These are phyloP conservation scores for Fusarium xyrophilum DNA, from an alignment of 2,329 filamentous ascomycete species.

Conservation along the genomic window DNA sequence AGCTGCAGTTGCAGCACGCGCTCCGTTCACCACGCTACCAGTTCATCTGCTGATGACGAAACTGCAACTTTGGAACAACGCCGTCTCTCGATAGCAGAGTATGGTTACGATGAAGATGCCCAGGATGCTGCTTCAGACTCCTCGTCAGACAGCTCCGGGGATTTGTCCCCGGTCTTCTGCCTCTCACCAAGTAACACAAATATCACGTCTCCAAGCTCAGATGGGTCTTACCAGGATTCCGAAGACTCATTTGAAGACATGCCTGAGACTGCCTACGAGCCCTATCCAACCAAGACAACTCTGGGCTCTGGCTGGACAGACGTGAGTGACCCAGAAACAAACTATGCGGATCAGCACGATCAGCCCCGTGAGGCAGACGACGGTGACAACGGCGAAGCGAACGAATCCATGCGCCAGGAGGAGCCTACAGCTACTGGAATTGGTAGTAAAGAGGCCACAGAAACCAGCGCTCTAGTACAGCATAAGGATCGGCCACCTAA, in stretches of 20 bases:
- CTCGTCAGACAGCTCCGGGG: neutral
- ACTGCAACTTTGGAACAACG: too few species aligned
- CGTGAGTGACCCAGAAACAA: neutral
- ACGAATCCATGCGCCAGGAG: neutral
- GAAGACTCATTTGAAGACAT: neutral
- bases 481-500: neutral
- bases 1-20: neutral
- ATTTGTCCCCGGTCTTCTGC: neutral
- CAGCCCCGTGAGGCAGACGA: neutral
- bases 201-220: neutral
- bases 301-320: neutral
- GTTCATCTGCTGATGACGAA: neutral
- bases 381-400: neutral
- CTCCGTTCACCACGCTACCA: neutral
- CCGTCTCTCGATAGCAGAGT: fast-evolving
- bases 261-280: neutral
- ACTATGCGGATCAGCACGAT: too few species aligned
- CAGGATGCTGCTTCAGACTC: neutral
- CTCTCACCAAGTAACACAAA: neutral
- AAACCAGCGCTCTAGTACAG: neutral
- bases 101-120: too few species aligned
- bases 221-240: neutral
- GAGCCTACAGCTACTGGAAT: too few species aligned
- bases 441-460: fast-evolving
- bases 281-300: fast-evolving